Percentiles rank a stretch among this genome's conserved stretches.
Evolutionary conservation across 305 asterid species (phyloP).

Genomic region (Solanum hybrid): DNA sequence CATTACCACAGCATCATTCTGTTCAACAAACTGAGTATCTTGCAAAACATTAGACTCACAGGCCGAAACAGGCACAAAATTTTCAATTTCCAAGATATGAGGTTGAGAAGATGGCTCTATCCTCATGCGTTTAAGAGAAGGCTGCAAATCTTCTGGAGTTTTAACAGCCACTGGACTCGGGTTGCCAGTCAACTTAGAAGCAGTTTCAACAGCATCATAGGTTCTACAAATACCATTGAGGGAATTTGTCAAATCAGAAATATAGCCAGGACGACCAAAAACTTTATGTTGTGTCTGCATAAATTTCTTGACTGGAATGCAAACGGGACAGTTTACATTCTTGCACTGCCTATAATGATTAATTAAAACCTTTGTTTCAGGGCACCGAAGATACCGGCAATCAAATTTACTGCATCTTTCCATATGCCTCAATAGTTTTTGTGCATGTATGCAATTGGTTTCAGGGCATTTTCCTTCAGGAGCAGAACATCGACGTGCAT

Average conservation of each 20-base stretch:
- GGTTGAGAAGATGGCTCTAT: constrained; percentile 46
- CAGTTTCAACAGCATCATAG: constrained; percentile 39
- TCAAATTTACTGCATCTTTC: constrained; percentile 35
- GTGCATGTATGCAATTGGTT: constrained; percentile 46
- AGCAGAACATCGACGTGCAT: constrained; percentile 80
- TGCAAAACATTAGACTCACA: constrained; percentile 28
- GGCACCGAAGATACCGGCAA: constrained; percentile 65
- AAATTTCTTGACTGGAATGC: constrained; percentile 67
- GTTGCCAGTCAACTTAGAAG: constrained; percentile 32
- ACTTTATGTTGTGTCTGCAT: constrained; percentile 46
- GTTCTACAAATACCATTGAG: constrained; percentile 39
- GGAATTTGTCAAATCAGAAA: constrained; percentile 36
- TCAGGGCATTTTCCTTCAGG: constrained; percentile 84
- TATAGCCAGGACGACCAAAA: constrained; percentile 34
- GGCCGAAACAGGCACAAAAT: constrained; percentile 31
- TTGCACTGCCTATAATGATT: constrained; percentile 53
- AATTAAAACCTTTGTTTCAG: constrained; percentile 39
- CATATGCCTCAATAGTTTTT: constrained; percentile 68
- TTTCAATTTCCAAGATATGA: constrained; percentile 36
- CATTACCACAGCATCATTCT: constrained; percentile 24
- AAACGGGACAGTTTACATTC: constrained; percentile 72
- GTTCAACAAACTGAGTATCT: constrained; percentile 28
- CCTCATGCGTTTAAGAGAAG: constrained; percentile 71
- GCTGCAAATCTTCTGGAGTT: constrained; percentile 55
- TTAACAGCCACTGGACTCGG: constrained; percentile 29